Conservation (phyloP, 257 asterid species). For the Solanum chiquidenum region DNA sequence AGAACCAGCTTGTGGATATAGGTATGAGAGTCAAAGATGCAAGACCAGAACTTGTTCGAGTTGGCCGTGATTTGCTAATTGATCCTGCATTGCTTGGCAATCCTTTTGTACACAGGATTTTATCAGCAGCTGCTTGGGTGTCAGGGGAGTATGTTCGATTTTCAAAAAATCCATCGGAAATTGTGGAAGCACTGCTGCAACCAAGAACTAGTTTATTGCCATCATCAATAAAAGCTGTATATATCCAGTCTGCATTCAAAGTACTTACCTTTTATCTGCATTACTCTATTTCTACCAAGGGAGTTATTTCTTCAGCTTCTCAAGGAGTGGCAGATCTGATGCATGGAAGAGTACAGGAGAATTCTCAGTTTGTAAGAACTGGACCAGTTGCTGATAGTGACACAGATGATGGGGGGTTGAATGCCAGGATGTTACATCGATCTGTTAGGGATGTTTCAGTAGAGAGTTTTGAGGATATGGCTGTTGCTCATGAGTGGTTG, state of each 20-base stretch:
- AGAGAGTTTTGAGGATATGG: slow-evolving; percentile 15
- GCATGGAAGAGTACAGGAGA: slow-evolving; percentile 13
- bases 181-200: slow-evolving; percentile 81
- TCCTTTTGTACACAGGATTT: slow-evolving; percentile 53
- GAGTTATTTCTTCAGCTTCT: slow-evolving; percentile 20
- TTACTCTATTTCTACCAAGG: slow-evolving; percentile 38
- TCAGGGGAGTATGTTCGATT: slow-evolving; percentile 86
- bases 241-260: slow-evolving; percentile 77
- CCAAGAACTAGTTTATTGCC: slow-evolving; percentile 75
- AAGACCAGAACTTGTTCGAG: slow-evolving; percentile 67
- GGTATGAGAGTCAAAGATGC: slow-evolving; percentile 96
- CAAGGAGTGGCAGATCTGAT: slow-evolving; percentile 20
- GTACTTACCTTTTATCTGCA: slow-evolving; percentile 52
- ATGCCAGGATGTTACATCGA: slow-evolving; percentile 6
- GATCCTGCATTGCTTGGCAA: slow-evolving; percentile 95
- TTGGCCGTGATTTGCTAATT: slow-evolving; percentile 76
- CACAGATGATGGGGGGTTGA: slow-evolving; percentile 21
- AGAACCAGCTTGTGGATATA: slow-evolving; percentile 73
- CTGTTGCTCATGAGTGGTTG: slow-evolving; percentile 14
- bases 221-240: slow-evolving; percentile 64
- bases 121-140: slow-evolving; percentile 83
- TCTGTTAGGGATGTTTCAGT: slow-evolving; percentile 7
- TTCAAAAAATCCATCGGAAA: slow-evolving; percentile 75
- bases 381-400: slow-evolving; percentile 31
- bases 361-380: slow-evolving; percentile 15